Evolutionary conservation across 1,284 basidiomycete genomes (phyloP), one percentile per base, ranked within the genome.

Genomic region (Trichosporon faecale): DNA sequence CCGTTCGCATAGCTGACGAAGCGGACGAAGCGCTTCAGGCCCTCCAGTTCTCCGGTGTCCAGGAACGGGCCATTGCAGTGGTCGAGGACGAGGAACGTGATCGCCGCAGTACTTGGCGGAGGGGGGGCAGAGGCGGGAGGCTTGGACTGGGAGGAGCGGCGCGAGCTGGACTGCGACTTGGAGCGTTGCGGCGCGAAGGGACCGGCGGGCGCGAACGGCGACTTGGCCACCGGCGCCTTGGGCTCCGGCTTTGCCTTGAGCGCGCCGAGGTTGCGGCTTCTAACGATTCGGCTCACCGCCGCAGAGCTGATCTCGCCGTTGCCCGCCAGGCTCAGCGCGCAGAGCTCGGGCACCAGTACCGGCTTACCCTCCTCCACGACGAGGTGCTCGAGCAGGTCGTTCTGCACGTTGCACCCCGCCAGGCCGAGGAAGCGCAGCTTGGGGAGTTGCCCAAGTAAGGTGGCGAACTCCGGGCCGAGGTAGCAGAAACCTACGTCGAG

Each of bases 41-140:
- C 25, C 0, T 65, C 60, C 9, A 76, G 65, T 11, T 72, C 68
- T 16, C n/a, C 46, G 0, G 74, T 52, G 9, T 75, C 74, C 25
- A 73, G 63, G 35, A 76, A 71, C 23, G 78, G 70, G 12, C 52
- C n/a, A 40, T 75, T 75, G 68, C 80, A 82, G 37, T 76, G 68
- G 69, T 81, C 79, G 25, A 80, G 27, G 65, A 74, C 76, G 27
- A 82, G 70, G 78, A 79, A 82, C 0, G 49, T 72, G 66, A 82
- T 74, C 14, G 65, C 37, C 4, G 57, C 66, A 0, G 52, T n/a
- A 7, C 33, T 7, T 1, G 37, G 40, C 7, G 64, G 12, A 6
- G 9, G 27, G 2, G 49, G 52, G 3, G 29, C n/a, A 9, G 27
- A 14, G n/a, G 27, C 29, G 16, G 57, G 29, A 6, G 64, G 40